Evolutionary conservation across 2,329 filamentous ascomycete genomes (phyloP).

Genomic region (Penicillium thymicola): DNA sequence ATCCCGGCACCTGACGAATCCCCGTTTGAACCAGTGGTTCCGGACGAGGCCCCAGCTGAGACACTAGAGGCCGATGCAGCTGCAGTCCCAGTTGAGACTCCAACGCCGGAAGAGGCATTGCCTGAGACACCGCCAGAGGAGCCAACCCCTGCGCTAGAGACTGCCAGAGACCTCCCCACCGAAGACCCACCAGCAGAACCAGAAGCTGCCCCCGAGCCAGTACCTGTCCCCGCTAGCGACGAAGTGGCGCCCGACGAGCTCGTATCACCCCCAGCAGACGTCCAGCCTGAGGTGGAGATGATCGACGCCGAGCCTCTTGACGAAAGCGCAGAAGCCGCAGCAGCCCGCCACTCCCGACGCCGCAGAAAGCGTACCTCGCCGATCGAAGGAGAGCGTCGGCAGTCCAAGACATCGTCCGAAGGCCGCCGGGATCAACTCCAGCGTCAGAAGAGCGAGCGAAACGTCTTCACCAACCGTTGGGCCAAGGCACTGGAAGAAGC

Average conservation of each 20-base stretch:
- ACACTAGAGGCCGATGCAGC: conserved; percentile 6
- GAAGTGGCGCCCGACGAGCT: conserved; percentile 7
- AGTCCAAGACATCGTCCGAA: conserved; percentile 39
- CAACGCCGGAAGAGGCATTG: not conserved
- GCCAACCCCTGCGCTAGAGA: not conserved
- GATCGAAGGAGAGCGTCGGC: conserved; percentile 32
- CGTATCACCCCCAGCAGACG: not conserved
- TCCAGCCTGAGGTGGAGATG: not conserved
- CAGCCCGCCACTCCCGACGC: conserved; percentile 22
- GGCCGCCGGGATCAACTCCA: conserved; percentile 27
- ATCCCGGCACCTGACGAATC: conserved; percentile 7
- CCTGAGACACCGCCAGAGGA: conserved; percentile 6
- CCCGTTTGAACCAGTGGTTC: conserved; percentile 5
- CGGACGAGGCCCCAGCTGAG: conserved; percentile 7
- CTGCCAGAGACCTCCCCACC: conserved; percentile 1
- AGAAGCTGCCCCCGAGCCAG: conserved; percentile 10
- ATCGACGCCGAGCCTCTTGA: not conserved
- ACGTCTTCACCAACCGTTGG: conserved; percentile 35
- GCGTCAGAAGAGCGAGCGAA: conserved; percentile 34
- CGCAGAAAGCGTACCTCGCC: conserved; percentile 33
- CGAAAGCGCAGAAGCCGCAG: conserved; percentile 12
- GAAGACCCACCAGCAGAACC: conserved; percentile 9
- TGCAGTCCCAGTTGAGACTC: conserved; percentile 1
- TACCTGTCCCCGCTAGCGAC: conserved; percentile 7
- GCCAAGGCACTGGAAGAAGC: conserved; percentile 36